These are phyloP conservation scores for Komagataea norvegica DNA, from an alignment of 1,139 yeast species.

Conservation along the genomic window DNA sequence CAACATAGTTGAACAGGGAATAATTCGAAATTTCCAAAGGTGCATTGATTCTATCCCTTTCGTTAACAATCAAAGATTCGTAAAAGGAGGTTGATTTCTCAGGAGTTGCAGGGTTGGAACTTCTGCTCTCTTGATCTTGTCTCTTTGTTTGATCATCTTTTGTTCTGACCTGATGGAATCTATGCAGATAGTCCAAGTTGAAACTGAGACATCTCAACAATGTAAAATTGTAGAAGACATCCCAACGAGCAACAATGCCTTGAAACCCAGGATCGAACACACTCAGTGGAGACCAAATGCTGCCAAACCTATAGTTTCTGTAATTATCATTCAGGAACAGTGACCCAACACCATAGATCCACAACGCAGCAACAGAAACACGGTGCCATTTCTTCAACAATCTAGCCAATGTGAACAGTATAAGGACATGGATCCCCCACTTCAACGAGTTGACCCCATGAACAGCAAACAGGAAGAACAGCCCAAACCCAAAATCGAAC, in stretches of 20 bases:
- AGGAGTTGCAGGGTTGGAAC: slow-evolving; percentile 25
- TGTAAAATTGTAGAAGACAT: slow-evolving; percentile 89
- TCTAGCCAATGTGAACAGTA: slow-evolving; percentile 53
- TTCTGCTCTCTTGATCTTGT: slow-evolving; percentile 23
- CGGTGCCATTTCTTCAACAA: slow-evolving; percentile 27
- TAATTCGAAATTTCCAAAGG: slow-evolving; percentile 61
- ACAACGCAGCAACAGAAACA: slow-evolving; percentile 41
- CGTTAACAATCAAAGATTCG: slow-evolving; percentile 35
- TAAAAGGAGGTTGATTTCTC: slow-evolving; percentile 25
- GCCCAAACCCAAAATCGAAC: slow-evolving; percentile 72
- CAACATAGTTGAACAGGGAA: slow-evolving; percentile 55
- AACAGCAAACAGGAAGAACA: slow-evolving; percentile 61
- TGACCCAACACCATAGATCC: slow-evolving; percentile 75
- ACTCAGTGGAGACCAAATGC: slow-evolving; percentile 33
- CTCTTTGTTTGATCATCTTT: slow-evolving; percentile 10
- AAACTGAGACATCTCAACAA: slow-evolving; percentile 78
- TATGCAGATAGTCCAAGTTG: slow-evolving; percentile 68
- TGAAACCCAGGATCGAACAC: slow-evolving; percentile 53
- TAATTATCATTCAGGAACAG: slow-evolving; percentile 73
- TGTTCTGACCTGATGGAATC: slow-evolving; percentile 28
- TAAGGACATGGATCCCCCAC: slow-evolving; percentile 50
- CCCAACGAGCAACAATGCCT: slow-evolving; percentile 91
- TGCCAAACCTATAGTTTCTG: slow-evolving; percentile 49
- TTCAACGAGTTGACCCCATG: slow-evolving; percentile 76
- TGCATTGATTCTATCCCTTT: slow-evolving; percentile 62